A percentile compares a stretch with the other conserved stretches of the same genome.
phyloP scores from a whole-genome alignment of 306 rosid species.

The Begonia fuchsioides region DNA sequence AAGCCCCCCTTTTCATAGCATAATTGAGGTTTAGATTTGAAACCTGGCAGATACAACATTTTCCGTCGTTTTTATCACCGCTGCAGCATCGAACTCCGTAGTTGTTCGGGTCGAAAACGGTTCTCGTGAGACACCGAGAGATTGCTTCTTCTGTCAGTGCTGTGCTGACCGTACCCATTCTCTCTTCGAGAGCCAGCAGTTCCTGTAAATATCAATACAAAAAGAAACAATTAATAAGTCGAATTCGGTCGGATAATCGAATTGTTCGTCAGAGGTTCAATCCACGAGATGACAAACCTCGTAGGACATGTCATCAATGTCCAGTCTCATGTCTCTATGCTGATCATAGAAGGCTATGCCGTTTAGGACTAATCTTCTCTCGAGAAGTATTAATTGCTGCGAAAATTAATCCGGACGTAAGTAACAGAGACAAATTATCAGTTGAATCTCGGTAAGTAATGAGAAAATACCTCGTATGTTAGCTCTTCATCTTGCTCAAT shows the following conservation, averaged over 20 bases:
- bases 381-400: constrained; percentile 90
- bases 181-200: constrained; percentile 87
- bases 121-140: constrained; percentile 48
- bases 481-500: constrained; percentile 93
- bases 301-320: constrained; percentile 96
- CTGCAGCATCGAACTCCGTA: constrained; percentile 14
- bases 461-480: constrained; percentile 59
- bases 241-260: no score
- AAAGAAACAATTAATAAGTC: no score
- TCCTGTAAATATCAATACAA: constrained; percentile 34
- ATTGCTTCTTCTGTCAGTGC: constrained; percentile 77
- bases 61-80: constrained; percentile 46
- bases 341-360: constrained; percentile 79
- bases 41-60: constrained; percentile 96
- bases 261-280: no score
- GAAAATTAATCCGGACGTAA: constrained; percentile 7
- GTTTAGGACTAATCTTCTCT: constrained; percentile 65
- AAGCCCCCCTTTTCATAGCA: neutral
- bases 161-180: constrained; percentile 94
- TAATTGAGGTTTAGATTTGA: constrained; percentile 3
- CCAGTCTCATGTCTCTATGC: constrained; percentile 97
- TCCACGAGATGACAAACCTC: constrained; percentile 64
- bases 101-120: constrained; percentile 24
- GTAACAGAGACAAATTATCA: neutral
- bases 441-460: no score